A percentile compares a stretch with the other conserved stretches of the same genome.
Evolutionary conservation across 495 filamentous ascomycete genomes (phyloP).

Genomic region (Penicilliopsis zonata): DNA sequence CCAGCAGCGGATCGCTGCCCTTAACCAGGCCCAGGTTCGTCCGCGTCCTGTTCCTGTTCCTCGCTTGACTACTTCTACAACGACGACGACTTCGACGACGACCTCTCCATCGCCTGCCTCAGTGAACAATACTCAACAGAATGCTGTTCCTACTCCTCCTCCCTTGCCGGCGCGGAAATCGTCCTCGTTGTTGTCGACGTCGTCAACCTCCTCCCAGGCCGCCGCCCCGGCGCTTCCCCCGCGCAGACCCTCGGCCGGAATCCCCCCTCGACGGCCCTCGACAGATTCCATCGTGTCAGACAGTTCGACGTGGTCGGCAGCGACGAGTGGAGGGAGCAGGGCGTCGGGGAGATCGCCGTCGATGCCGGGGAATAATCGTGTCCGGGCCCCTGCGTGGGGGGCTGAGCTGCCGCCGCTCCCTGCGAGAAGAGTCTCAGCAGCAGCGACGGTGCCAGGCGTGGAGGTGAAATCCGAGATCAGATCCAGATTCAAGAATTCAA

Average conservation of each 20-base stretch:
- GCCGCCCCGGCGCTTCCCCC: constrained; percentile 28
- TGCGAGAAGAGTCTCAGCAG: constrained; percentile 13
- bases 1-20: constrained; percentile 44
- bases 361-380: constrained; percentile 19
- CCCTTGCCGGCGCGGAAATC: constrained; percentile 38
- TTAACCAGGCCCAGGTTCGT: constrained; percentile 46
- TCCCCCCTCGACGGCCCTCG: constrained; percentile 15
- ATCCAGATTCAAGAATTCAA: constrained; percentile 11
- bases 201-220: constrained; percentile 28
- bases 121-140: constrained; percentile 35
- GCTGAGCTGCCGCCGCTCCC: constrained; percentile 33
- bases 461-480: constrained; percentile 10
- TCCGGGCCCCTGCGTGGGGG: constrained; percentile 34
- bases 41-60: constrained; percentile 16
- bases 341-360: no score
- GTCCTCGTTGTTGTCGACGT: no score
- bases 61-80: no score
- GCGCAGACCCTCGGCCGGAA: constrained; percentile 23
- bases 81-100: no score
- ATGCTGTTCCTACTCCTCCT: no score
- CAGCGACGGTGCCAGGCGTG: no score
- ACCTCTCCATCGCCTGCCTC: no score
- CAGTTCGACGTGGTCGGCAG: constrained; percentile 20
- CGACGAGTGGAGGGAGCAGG: constrained; percentile 23
- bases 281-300: constrained; percentile 26